A percentile compares a stretch with the other conserved stretches of the same genome.
Evolutionary conservation across 2,329 filamentous ascomycete species (phyloP).

Genomic region (Botrytis deweyae): DNA sequence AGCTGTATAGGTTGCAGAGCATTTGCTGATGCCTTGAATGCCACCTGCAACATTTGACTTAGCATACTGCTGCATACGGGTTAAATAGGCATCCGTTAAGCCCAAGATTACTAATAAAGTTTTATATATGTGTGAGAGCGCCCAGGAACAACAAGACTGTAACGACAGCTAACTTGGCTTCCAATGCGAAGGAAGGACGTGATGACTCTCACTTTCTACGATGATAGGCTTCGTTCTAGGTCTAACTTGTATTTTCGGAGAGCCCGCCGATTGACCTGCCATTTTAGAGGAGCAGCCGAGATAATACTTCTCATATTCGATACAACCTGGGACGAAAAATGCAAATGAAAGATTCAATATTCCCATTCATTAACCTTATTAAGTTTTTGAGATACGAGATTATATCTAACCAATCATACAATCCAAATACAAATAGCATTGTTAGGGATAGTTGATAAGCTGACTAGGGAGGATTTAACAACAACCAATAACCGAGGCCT

Average conservation of each 20-base stretch:
- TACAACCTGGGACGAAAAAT: background rate
- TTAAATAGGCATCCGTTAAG: slow-evolving; percentile 16
- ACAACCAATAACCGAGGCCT: background rate
- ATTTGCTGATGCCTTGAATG: slow-evolving; percentile 21
- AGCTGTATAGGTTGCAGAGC: background rate
- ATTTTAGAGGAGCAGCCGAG: background rate
- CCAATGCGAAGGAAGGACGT: background rate
- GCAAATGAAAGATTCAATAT: background rate
- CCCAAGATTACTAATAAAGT: background rate
- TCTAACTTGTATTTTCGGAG: background rate
- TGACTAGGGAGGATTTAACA: background rate
- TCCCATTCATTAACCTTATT: background rate
- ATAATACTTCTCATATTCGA: background rate
- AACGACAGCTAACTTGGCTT: background rate
- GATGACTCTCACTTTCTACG: background rate
- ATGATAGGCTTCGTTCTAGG: background rate
- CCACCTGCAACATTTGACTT: background rate
- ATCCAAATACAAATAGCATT: background rate
- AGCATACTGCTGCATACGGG: background rate
- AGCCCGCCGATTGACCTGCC: background rate
- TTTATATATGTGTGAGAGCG: background rate
- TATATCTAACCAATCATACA: background rate
- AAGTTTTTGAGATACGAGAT: background rate
- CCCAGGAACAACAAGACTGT: background rate
- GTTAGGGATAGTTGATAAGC: slow-evolving; percentile 15